phyloP scores from a whole-genome alignment of 2,329 filamentous ascomycete genomes.

The Ophiobolus disseminans region DNA sequence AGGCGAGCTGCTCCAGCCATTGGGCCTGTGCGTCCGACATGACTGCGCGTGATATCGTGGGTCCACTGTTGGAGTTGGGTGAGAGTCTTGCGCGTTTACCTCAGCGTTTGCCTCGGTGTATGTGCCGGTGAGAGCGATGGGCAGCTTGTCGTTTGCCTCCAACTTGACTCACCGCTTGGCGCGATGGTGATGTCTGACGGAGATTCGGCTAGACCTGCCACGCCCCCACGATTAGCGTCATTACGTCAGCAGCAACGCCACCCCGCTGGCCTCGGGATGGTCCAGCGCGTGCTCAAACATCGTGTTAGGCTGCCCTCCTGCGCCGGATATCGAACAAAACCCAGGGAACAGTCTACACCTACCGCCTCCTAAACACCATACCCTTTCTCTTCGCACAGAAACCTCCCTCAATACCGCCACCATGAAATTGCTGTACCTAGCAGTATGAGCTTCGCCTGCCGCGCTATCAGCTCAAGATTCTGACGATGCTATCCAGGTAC shows the following conservation, averaged over 20 bases:
- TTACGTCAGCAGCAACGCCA: conserved; percentile 26
- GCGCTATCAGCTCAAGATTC: conserved; percentile 13
- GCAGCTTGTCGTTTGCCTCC: neutral
- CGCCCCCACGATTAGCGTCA: conserved; percentile 27
- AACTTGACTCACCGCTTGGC: conserved; percentile 16
- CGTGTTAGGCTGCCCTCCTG: no score
- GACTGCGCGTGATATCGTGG: conserved; percentile 46
- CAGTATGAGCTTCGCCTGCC: conserved; percentile 64
- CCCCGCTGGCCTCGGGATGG: conserved; percentile 7
- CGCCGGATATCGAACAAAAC: no score
- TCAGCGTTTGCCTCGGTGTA: neutral
- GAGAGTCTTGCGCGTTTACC: neutral
- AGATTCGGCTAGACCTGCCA: conserved; percentile 28
- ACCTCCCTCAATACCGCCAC: conserved; percentile 26
- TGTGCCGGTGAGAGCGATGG: neutral
- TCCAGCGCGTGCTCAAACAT: no score
- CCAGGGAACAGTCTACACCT: no score
- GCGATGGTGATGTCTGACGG: conserved; percentile 17
- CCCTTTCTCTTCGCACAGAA: neutral
- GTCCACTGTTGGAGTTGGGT: neutral
- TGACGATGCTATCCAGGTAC: conserved; percentile 63
- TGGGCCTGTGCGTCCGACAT: conserved; percentile 61
- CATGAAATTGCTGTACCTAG: conserved; percentile 90
- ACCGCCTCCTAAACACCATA: conserved; percentile 1
- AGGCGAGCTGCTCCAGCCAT: conserved; percentile 85